phyloP scores from a whole-genome alignment of 169 alveolate species.

The Eimeria praecox region DNA sequence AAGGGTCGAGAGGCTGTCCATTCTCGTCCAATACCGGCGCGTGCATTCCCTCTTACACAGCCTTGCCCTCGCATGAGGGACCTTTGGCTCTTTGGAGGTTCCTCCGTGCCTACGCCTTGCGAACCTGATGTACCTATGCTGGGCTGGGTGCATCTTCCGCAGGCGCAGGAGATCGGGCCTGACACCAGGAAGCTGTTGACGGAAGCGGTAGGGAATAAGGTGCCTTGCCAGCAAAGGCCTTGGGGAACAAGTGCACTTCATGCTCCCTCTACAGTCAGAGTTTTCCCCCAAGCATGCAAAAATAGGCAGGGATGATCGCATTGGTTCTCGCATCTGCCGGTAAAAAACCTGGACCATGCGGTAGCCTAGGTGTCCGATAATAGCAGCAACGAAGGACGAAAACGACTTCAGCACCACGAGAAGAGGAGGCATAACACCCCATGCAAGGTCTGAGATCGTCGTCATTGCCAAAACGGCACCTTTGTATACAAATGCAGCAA shows the following conservation, averaged over 20 bases:
- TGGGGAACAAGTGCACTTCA: background rate
- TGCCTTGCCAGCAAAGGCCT: background rate
- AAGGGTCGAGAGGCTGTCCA: conserved; percentile 13
- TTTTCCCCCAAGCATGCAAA: background rate
- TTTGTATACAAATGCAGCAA: conserved; percentile 8
- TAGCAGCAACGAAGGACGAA: background rate
- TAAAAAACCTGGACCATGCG: conserved; percentile 40
- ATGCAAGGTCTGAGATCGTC: conserved; percentile 23
- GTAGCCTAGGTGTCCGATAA: conserved; percentile 2
- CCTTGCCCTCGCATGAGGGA: background rate
- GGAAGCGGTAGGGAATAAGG: background rate
- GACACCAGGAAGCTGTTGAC: background rate
- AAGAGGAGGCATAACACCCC: conserved; percentile 26
- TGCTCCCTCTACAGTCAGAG: background rate
- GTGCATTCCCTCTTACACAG: background rate
- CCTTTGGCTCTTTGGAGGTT: background rate
- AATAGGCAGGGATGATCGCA: background rate
- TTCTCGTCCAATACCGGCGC: conserved; percentile 67
- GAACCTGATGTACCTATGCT: background rate
- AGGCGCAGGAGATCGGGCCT: background rate
- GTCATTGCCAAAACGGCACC: background rate
- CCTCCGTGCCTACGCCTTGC: background rate
- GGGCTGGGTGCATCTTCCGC: background rate
- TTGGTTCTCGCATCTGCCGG: conserved; percentile 44
- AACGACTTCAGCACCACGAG: background rate